Percentiles rank a stretch among this genome's conserved stretches.
phyloP scores from a whole-genome alignment of 495 filamentous ascomycete species.

The Lasiosphaeriaceae sp. region DNA sequence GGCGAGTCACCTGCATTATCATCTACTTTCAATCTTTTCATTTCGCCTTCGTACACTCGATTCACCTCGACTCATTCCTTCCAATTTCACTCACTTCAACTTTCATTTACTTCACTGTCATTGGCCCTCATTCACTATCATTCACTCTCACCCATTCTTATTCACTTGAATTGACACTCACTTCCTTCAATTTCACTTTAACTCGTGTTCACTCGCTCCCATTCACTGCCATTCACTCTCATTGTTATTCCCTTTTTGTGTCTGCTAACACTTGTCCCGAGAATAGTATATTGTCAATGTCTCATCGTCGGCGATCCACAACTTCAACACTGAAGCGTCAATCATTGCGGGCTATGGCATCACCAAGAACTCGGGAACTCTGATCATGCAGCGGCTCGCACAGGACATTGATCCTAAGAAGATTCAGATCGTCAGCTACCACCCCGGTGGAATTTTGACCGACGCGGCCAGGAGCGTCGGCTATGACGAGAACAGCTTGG shows the following conservation, averaged over 20 bases:
- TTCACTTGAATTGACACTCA: too few species aligned
- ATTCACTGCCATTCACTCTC: too few species aligned
- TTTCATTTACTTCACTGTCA: too few species aligned
- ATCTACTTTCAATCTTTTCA: too few species aligned
- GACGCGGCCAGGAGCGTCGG: constrained; percentile 21
- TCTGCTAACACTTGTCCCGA: background rate
- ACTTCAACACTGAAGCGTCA: constrained; percentile 6
- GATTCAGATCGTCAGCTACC: constrained; percentile 42
- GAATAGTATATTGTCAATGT: constrained; percentile 34
- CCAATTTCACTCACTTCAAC: too few species aligned
- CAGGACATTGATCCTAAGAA: constrained; percentile 22
- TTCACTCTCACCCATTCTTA: too few species aligned
- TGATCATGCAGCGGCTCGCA: constrained; percentile 36
- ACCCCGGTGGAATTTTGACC: constrained; percentile 39
- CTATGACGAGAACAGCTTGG: constrained; percentile 4
- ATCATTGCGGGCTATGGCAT: constrained; percentile 24
- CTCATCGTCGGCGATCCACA: constrained; percentile 29
- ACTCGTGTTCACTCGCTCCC: too few species aligned
- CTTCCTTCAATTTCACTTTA: too few species aligned
- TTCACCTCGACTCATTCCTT: too few species aligned
- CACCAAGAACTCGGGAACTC: constrained; percentile 37
- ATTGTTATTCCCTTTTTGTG: too few species aligned
- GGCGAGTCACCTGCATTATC: background rate
- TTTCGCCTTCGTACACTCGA: background rate
- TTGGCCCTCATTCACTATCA: too few species aligned